Base-by-base conservation (phyloP, 768 basidiomycete genomes). In the Multifurca ochricompacta region DNA sequence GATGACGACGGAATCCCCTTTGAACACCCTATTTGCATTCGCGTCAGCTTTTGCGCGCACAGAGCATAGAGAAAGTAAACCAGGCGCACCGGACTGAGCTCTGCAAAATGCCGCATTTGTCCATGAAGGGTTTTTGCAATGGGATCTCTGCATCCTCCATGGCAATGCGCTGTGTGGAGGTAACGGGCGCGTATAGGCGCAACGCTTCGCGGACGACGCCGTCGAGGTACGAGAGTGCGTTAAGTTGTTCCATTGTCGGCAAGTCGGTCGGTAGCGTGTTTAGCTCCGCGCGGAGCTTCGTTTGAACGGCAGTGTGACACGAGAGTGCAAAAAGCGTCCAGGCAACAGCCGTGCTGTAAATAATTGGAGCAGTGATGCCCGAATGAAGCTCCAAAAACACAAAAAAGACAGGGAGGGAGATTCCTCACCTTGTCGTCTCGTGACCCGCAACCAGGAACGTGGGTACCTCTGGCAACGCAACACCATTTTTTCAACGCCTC, bases 311-410 rank as follows among this genome's bases (percentile, higher is more conserved):
- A 0, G 65, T 67, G 39, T 69, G 52, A 21, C 62, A 54, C 5
- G 65, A 55, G 6, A 74, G 63, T 5, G 62, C 57, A 42, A 68
- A 69, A 6, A 72, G 55, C 6, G 67, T 63, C 71, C 72, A 73
- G 4, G 69, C 62, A 0, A 71, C 49, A 3, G 69, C 66, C 2
- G 70, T 48, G 23, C 61, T 61, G 23, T 3, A 34, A n/a, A n/a
- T n/a, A n/a, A n/a, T n/a, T n/a, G n/a, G n/a, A n/a, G n/a, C n/a
- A n/a, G n/a, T n/a, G n/a, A n/a, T n/a, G n/a, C n/a, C n/a, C n/a
- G n/a, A n/a, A n/a, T n/a, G n/a, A n/a, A n/a, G n/a, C n/a, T n/a
- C n/a, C n/a, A n/a, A n/a, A n/a, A n/a, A n/a, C n/a, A n/a, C n/a
- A n/a, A n/a, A n/a, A n/a, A n/a, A n/a, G n/a, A n/a, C n/a, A n/a